Base-by-base conservation (phyloP, 2,329 filamentous ascomycete species). In the Penicillium nordicum region DNA sequence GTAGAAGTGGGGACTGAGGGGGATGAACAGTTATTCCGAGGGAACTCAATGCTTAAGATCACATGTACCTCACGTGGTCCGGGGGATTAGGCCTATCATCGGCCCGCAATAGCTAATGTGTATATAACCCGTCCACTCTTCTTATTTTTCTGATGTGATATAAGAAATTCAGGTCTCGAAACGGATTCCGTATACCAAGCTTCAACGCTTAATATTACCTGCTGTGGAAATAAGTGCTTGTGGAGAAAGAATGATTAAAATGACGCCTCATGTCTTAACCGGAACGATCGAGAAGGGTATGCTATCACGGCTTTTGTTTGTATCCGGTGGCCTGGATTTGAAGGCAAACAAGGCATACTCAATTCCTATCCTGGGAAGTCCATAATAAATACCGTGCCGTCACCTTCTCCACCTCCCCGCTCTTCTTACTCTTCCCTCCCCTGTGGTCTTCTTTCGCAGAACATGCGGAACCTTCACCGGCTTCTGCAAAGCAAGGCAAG, bases 1-100 rank as follows among this genome's bases (percentile, higher is more conserved):
- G 45, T 53, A 40, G n/a, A 48, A 52, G 57, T 57, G 58, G 47
- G 34, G 18, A 16, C 47, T 16, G 6, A 14, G 9, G 23, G 23
- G 58, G 62, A 55, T 38, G 2, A 61, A 36, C 7, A 10, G 32
- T 53, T 53, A 11, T 47, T 53, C 57, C 58, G 58, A 43, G 14
- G 25, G 10, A n/a, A 29, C 42, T 30, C 43, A 14, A 49, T 49
- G 36, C 34, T 32, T 9, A 23, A n/a, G 18, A 45, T 50, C 47
- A 50, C 48, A 46, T 44, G 47, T 1, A 2, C 1, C 14, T 55
- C 53, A 55, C 53, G 53, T 55, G 53, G 5, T 32, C 18, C 10
- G 41, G 32, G 32, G 27, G 40, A 29, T 38, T 42, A 27, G 41
- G 42, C 53, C 47, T 45, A 55, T 55, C 34, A 51, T 38, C 47